These are phyloP conservation scores for Aspergillus ochraceus DNA, from an alignment of 2,329 filamentous ascomycete genomes.

Conservation along the genomic window DNA sequence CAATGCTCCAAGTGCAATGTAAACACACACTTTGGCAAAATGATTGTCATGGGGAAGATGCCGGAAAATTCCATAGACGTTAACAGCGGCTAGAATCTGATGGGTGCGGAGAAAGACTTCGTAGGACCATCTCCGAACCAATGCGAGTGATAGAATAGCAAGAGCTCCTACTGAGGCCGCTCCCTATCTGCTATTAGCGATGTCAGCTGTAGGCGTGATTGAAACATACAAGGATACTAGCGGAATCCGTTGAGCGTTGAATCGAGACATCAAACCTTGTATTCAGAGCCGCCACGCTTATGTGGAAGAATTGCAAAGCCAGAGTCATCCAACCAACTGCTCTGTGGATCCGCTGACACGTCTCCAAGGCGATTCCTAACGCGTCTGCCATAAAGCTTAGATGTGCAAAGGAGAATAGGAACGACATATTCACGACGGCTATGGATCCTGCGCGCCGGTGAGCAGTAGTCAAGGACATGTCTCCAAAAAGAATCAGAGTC, in stretches of 20 bases:
- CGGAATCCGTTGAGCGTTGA: background rate
- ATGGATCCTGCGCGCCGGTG: background rate
- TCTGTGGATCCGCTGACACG: background rate
- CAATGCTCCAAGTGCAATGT: background rate
- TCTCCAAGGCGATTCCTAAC: background rate
- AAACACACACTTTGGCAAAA: background rate
- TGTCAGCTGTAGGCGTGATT: background rate
- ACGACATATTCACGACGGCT: background rate
- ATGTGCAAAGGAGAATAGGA: background rate
- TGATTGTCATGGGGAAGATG: background rate
- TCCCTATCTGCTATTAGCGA: background rate
- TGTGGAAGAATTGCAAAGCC: background rate
- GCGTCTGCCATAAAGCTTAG: background rate
- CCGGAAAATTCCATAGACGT: background rate
- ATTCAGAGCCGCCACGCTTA: background rate
- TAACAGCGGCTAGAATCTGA: background rate
- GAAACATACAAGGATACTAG: background rate
- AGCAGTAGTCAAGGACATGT: background rate
- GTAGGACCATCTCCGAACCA: background rate
- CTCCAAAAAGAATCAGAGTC: background rate
- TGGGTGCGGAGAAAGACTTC: background rate
- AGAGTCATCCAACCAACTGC: background rate
- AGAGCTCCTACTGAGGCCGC: background rate
- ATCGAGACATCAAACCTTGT: background rate
- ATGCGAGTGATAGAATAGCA: background rate